Conservation (phyloP, 1,284 basidiomycete species). For the Boletus semigastroideus region DNA sequence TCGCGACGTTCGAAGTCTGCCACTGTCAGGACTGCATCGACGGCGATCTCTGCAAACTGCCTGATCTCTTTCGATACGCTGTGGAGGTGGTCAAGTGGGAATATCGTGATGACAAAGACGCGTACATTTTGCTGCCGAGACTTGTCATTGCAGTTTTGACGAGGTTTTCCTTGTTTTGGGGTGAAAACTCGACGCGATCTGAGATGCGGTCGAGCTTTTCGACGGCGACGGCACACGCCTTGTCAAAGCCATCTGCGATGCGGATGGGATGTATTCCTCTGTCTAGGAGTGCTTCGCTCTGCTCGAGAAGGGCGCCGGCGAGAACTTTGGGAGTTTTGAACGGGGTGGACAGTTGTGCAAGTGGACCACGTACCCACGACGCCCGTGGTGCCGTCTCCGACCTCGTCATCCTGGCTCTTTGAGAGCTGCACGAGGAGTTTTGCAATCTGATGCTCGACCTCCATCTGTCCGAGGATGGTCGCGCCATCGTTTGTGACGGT, state of each 20-base stretch:
- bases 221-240: constrained; percentile 88
- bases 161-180: constrained; percentile 81
- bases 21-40: constrained; percentile 94
- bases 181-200: constrained; percentile 87
- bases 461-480: constrained; percentile 94
- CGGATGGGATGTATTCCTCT: constrained; percentile 97
- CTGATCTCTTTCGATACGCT: constrained; percentile 96
- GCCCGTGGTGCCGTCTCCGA: constrained; percentile 98
- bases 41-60: constrained; percentile 96
- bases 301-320: constrained; percentile 92
- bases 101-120: background rate
- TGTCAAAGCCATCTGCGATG: constrained; percentile 98
- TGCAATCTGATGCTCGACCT: constrained; percentile 98
- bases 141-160: constrained; percentile 95
- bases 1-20: constrained; percentile 94
- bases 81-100: constrained; percentile 9
- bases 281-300: constrained; percentile 90
- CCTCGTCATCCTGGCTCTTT: constrained; percentile 98
- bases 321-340: constrained; percentile 64
- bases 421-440: constrained; percentile 96
- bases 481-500: constrained; percentile 99
- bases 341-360: background rate
- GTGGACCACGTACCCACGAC: constrained; percentile 80
- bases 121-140: constrained; percentile 94
- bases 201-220: constrained; percentile 90